phyloP scores from a whole-genome alignment of 1,284 basidiomycete species.

The Microbotryum saponariae region DNA sequence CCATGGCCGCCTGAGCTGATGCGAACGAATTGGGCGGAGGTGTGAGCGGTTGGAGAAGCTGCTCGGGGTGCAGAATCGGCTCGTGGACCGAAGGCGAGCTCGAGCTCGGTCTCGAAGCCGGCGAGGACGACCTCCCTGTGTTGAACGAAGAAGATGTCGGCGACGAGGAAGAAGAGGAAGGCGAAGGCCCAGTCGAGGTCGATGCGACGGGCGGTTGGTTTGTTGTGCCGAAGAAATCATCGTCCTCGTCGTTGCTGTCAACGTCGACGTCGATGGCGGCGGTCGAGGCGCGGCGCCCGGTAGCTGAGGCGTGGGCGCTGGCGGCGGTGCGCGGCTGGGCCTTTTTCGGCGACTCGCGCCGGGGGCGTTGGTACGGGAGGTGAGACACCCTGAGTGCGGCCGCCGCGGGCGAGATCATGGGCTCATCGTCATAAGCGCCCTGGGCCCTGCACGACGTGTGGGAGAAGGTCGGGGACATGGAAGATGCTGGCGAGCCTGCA shows the following conservation, averaged over 20 bases:
- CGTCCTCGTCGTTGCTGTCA: neutral
- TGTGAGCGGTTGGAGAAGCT: neutral
- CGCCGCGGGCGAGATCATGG: too few species aligned
- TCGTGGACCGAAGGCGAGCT: neutral
- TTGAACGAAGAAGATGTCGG: neutral
- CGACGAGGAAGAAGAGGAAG: neutral
- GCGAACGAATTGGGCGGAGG: conserved; percentile 23
- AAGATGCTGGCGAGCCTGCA: conserved; percentile 8
- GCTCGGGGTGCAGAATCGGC: neutral
- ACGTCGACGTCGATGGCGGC: neutral
- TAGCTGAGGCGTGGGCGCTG: neutral
- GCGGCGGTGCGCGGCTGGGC: neutral
- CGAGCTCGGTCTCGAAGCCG: neutral
- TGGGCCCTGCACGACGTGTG: neutral
- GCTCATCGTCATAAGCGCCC: neutral
- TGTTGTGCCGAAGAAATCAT: neutral
- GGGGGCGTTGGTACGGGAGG: neutral
- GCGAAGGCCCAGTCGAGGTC: neutral
- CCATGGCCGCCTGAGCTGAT: conserved; percentile 30
- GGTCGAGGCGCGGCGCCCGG: neutral
- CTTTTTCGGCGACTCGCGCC: neutral
- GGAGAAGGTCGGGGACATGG: conserved; percentile 2
- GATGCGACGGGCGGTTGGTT: neutral
- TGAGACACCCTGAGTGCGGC: neutral
- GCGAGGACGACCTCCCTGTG: neutral